Conservation (phyloP, 2,329 filamentous ascomycete genomes). For the Alternaria incomplexa region DNA sequence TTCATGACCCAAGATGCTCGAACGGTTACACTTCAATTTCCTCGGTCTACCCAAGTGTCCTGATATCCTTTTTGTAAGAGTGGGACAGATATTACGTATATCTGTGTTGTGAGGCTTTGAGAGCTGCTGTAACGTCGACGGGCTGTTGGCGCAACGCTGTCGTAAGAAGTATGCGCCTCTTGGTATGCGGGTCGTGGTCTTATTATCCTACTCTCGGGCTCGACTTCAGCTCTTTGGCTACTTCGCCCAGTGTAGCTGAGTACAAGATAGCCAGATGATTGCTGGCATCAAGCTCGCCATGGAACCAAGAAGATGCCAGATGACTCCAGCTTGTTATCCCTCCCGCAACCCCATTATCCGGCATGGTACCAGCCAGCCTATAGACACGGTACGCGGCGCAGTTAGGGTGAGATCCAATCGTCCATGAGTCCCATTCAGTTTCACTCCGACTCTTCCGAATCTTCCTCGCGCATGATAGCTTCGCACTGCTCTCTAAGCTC, state of each 20-base stretch:
- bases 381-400: background rate
- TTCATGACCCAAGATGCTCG: background rate
- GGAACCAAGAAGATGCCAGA: too few species aligned
- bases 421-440: background rate
- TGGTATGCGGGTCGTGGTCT: background rate
- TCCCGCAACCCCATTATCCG: background rate
- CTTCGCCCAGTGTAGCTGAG: background rate
- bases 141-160: background rate
- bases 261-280: background rate
- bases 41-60: background rate
- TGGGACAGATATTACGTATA: background rate
- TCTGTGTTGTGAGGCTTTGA: background rate
- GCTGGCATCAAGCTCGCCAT: background rate
- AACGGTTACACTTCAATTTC: background rate
- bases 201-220: background rate
- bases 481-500: constrained; percentile 50
- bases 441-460: constrained; percentile 35
- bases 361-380: background rate
- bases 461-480: constrained; percentile 36
- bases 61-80: background rate
- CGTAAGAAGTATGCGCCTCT: background rate
- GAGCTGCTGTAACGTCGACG: background rate
- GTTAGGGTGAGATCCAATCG: background rate
- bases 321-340: too few species aligned
- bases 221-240: background rate